These are phyloP conservation scores for Kwoniella botswanensis DNA, from an alignment of 768 basidiomycete species.

Conservation along the genomic window DNA sequence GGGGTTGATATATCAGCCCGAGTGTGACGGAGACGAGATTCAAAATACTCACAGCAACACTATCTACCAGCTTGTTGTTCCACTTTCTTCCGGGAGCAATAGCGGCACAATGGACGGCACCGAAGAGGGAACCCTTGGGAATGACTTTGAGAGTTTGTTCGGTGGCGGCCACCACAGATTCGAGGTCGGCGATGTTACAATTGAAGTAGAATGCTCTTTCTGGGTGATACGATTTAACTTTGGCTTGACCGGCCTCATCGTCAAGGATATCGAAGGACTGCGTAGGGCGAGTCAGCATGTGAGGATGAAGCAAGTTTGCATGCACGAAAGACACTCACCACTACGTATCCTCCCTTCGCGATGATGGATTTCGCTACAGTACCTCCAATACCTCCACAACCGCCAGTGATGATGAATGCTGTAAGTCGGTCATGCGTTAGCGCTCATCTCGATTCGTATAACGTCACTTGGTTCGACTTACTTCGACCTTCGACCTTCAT, in stretches of 20 bases:
- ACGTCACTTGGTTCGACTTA: too few relatives aligned
- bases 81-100: conserved; percentile 27
- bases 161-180: conserved; percentile 31
- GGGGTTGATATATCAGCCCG: conserved; percentile 29
- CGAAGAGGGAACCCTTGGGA: conserved; percentile 30
- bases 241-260: conserved; percentile 33
- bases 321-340: background rate
- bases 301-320: too few relatives aligned
- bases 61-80: conserved; percentile 32
- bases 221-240: conserved; percentile 23
- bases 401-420: conserved; percentile 46
- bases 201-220: conserved; percentile 40
- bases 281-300: background rate
- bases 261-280: conserved; percentile 41
- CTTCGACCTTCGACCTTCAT: too few relatives aligned
- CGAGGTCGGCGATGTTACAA: conserved; percentile 41
- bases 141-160: conserved; percentile 18
- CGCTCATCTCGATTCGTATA: too few relatives aligned
- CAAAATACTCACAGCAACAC: conserved; percentile 15
- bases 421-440: background rate
- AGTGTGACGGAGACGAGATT: conserved; percentile 11
- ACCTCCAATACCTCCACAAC: conserved; percentile 47
- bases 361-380: conserved; percentile 28
- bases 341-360: conserved; percentile 27
- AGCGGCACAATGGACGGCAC: conserved; percentile 40